Percentiles rank a stretch among this genome's conserved stretches.
These are phyloP conservation scores for Ustilago loliicola DNA, from an alignment of 1,284 basidiomycete species.

Conservation along the genomic window DNA sequence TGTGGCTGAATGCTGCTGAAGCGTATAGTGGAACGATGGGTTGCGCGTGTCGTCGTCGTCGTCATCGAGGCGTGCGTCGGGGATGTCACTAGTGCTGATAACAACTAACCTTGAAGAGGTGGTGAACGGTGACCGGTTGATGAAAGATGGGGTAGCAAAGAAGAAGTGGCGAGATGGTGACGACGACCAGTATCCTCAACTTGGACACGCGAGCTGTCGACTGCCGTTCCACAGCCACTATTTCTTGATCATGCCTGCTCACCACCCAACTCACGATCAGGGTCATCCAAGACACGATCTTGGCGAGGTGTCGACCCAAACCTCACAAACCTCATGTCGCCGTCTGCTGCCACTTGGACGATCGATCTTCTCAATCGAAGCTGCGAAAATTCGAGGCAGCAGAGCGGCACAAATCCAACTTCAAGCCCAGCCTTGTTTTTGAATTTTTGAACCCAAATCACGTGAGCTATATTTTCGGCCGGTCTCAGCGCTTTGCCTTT, in stretches of 20 bases:
- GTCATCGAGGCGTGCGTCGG: slow-evolving; percentile 5
- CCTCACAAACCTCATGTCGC: not conserved
- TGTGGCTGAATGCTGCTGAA: not conserved
- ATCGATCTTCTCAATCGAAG: not conserved
- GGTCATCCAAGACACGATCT: not conserved
- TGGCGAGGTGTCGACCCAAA: too few species aligned
- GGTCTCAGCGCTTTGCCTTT: too few species aligned
- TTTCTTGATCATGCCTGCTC: not conserved
- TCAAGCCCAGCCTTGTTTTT: too few species aligned
- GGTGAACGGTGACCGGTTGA: slow-evolving; percentile 47
- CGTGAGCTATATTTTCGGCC: too few species aligned
- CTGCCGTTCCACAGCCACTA: not conserved
- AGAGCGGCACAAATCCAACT: slow-evolving; percentile 17
- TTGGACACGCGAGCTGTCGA: not conserved
- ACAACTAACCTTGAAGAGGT: slow-evolving; percentile 55
- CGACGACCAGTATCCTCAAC: slow-evolving; percentile 7
- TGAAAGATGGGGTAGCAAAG: slow-evolving; percentile 42
- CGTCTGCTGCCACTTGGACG: slow-evolving; percentile 8
- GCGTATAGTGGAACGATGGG: not conserved
- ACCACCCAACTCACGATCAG: not conserved
- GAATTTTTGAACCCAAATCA: not conserved
- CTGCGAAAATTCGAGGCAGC: slow-evolving; percentile 7
- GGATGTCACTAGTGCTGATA: slow-evolving; percentile 6
- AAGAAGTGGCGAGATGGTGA: slow-evolving; percentile 18
- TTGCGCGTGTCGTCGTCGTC: slow-evolving; percentile 11